Evolutionary conservation across 164 flowering plant genomes (phyloP), one percentile per base, ranked within the genome.

Genomic region (Vitis rupestris): DNA sequence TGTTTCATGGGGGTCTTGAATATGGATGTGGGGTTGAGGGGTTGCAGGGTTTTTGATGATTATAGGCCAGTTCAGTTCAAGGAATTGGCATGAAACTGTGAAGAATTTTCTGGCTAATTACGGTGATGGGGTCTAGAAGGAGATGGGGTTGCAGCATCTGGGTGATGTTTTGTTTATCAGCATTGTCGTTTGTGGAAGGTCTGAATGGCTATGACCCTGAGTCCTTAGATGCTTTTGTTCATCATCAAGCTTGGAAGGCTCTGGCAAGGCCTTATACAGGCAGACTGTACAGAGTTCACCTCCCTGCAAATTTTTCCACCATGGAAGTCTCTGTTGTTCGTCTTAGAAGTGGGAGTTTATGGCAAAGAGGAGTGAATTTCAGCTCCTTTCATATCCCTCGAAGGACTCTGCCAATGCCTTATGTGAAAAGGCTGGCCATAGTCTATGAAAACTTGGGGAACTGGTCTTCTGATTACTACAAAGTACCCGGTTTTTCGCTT

Each of bases 241-340:
- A 61, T 51, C 50, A 72, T n/a, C 49, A 61, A 50, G 80, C 86
- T 8, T 65, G 27, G 44, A 69, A 66, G 0, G 9, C 75, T 1
- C 10, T 64, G 13, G 29, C 50, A 7, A 70, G 54, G 13, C 64
- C 72, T 16, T 76, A 61, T 0, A 81, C 85, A 12, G 86, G 90
- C 8, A 30, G 15, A 51, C 15, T 76, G 0, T 70, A 75, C 74
- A 65, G 69, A 5, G 64, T 85, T 50, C 23, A 79, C 5, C 81
- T 82, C 27, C 90, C 88, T 56, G 14, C 80, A 0, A 87, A 85
- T 49, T 78, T 67, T 51, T 67, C 84, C 2, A 82, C 79, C 19
- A 71, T 83, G 49, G 68, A 78, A 52, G 76, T 61, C 14, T 81
- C 87, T 0, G 65, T 71, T 30, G 57, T 82, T 49, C 74, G 82